Evolutionary conservation across 352 stramenopile genomes (phyloP), one percentile per base, ranked within the genome.

Genomic region (Phytophthora pini): DNA sequence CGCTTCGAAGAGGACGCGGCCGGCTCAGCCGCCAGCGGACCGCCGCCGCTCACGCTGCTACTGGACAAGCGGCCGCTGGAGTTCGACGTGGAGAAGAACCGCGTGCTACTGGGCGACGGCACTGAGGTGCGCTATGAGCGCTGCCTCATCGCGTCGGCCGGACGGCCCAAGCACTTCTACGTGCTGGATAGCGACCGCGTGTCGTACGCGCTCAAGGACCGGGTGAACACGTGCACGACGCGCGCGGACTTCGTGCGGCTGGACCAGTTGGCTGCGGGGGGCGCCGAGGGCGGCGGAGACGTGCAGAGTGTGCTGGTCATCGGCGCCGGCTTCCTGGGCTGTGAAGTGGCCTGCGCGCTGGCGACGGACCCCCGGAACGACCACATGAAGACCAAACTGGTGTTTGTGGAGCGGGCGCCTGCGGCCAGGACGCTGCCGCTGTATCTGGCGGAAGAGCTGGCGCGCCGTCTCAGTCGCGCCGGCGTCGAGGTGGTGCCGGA

Each of bases 291-390:
- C n/a, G 71, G 80, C 7, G 51, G 66, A 3, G 80, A 82, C 17
- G 64, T 90, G 17, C 70, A 87, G 51, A 76, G 73, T 8, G 82
- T 97, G 12, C 80, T 92, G 20, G 79, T 98, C 6, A 87, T 98
- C 24, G 93, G 93, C 34, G 93, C 89, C 7, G 92, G 93, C 2
- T 98, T 97, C 62, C 68, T 98, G 5, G 93, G 92, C 46, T 97
- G 89, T 0, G 92, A 97, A 61, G 75, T 98, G 17, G 86, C 86
- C 7, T 79, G 77, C n/a, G 82, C 86, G 3, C 57, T 94, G 15
- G 85, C 83, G 6, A 91, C 85, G 5, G 82, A 92, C 43, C 72
- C 70, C 2, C 77, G 83, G 6, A 86, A 90, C 32, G 49, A 65
- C 8, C 65, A 80, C 17, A 31, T 90, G 1, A 68, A 78, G 55